Evolutionary conservation across 371 early-diverging fungal species (phyloP).

Genomic region (Rhizopus arrhizus): DNA sequence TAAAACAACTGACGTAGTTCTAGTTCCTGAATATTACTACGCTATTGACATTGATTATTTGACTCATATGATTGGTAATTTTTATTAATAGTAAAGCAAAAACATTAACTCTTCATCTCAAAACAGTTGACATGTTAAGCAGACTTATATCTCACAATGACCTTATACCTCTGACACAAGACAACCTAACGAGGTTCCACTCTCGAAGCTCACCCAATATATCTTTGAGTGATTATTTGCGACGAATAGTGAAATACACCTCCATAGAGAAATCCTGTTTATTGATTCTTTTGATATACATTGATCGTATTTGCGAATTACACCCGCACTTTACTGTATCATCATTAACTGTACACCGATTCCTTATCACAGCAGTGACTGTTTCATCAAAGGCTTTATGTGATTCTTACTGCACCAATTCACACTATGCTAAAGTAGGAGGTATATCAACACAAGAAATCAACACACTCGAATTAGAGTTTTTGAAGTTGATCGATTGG

Average conservation of each 20-base stretch:
- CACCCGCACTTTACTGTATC: constrained; percentile 86
- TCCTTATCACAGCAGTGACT: constrained; percentile 91
- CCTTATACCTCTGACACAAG: constrained; percentile 76
- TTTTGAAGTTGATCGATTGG: constrained; percentile 89
- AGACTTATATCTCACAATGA: constrained; percentile 85
- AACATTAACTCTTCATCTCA: too few species aligned
- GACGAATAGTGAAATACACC: constrained; percentile 87
- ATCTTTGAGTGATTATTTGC: constrained; percentile 76
- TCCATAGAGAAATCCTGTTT: constrained; percentile 87
- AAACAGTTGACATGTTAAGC: constrained; percentile 74
- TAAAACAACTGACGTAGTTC: constrained; percentile 16
- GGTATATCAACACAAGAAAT: constrained; percentile 92
- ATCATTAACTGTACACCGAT: constrained; percentile 91
- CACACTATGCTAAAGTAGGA: constrained; percentile 92
- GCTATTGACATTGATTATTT: constrained; percentile 70
- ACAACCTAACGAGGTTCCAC: constrained; percentile 93
- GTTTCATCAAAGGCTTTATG: constrained; percentile 87
- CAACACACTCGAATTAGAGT: constrained; percentile 93
- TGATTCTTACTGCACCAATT: constrained; percentile 85
- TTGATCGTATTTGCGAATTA: constrained; percentile 85
- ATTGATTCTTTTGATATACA: constrained; percentile 89
- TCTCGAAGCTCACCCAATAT: constrained; percentile 91
- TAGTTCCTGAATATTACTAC: constrained; percentile 73
- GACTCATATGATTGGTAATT: constrained; percentile 74
- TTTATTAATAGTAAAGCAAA: background rate